Base-by-base conservation (phyloP, 1,284 basidiomycete species). In the Cutaneotrichosporon daszewskae region DNA sequence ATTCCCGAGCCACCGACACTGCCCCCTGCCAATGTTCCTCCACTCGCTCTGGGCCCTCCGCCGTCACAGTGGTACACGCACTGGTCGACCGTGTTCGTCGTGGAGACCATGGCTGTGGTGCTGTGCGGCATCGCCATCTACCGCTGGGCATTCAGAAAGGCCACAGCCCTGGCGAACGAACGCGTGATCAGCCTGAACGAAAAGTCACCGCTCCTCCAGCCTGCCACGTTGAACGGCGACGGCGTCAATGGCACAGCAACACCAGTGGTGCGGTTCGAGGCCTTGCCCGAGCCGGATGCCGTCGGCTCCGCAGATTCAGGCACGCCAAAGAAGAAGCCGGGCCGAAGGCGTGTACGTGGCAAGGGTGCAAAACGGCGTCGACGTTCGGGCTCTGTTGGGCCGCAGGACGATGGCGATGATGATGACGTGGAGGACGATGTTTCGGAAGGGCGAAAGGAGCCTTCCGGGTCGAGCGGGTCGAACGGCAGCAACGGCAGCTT, bases 361-460 rank as follows among this genome's bases (percentile, higher is more conserved):
- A 45, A 49, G 47, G 64, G 64, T 3, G 62, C 58, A 51, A 71
- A 66, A 53, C 62, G 65, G 54, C 51, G 56, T 19, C 41, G 50
- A 16, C 58, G 59, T 35, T 54, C 58, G 1, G 40, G 59, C 37
- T 54, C 58, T 1, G 40, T 45, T 17, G 48, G 52, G 5, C 47
- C 57, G n/a, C 54, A 40, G 17, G 79, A 73, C 25, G 76, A 75
- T 23, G 73, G 65, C 17, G 74, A 64, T 9, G 69, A 57, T 4
- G 69, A 70, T 22, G 59, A 65, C 18, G 70, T 69, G 1, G 72
- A 68, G 1, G 58, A 40, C 17, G 45, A 45, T 25, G 34, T 43
- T 22, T 22, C 20, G 14, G n/a, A 46, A 41, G 27, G 43, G 52
- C 13, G 44, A 45, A 37, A 43, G 28, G 32, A 34, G 12, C 20